Percentiles rank a stretch among this genome's conserved stretches.
phyloP scores from a whole-genome alignment of 192 early-diverging fungal genomes.

The Coemansia guatemalensis region DNA sequence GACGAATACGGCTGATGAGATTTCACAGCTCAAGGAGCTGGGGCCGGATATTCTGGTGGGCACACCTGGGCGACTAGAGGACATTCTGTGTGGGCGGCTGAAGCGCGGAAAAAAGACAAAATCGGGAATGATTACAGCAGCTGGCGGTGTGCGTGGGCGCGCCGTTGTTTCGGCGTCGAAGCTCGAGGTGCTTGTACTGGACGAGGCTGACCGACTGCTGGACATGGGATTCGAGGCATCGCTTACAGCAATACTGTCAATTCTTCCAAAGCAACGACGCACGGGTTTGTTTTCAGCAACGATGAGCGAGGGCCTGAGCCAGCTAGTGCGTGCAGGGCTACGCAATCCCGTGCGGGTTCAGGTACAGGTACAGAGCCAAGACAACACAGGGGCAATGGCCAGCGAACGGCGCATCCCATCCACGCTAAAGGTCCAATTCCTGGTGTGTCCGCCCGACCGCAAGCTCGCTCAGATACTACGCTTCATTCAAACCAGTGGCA shows the following conservation, averaged over 20 bases:
- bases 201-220: constrained; percentile 91
- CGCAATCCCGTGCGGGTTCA: constrained; percentile 88
- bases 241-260: constrained; percentile 73
- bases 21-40: constrained; percentile 53
- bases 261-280: constrained; percentile 89
- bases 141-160: constrained; percentile 46
- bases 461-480: constrained; percentile 77
- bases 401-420: constrained; percentile 29
- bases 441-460: constrained; percentile 76
- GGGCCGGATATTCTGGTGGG: constrained; percentile 85
- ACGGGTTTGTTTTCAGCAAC: constrained; percentile 97
- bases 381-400: constrained; percentile 14
- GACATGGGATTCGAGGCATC: constrained; percentile 91
- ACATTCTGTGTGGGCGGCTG: constrained; percentile 59
- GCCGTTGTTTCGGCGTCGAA: constrained; percentile 65
- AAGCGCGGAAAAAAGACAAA: constrained; percentile 40
- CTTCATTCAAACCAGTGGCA: constrained; percentile 55
- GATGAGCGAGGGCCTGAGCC: constrained; percentile 84
- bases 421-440: constrained; percentile 68
- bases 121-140: constrained; percentile 36
- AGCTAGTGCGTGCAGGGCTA: constrained; percentile 83
- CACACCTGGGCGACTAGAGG: constrained; percentile 87
- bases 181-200: constrained; percentile 86
- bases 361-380: constrained; percentile 86
- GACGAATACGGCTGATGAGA: constrained; percentile 43